Conservation (phyloP, 2,329 filamentous ascomycete species). For the Mycocentrospora acerina region DNA sequence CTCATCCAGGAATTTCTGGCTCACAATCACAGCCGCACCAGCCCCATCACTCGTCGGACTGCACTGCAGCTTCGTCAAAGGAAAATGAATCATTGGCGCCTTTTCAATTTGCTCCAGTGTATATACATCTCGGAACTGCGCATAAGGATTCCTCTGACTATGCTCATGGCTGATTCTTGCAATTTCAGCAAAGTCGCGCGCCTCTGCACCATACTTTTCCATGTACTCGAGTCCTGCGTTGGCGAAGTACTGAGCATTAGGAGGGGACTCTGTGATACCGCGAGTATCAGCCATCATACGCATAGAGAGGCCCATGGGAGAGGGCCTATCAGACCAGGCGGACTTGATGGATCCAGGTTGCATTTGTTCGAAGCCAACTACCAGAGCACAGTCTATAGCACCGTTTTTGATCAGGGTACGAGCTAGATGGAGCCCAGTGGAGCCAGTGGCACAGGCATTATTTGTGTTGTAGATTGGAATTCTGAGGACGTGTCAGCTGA, state of each 20-base stretch:
- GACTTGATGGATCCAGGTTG: constrained; percentile 78
- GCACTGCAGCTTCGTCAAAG: constrained; percentile 93
- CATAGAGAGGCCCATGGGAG: constrained; percentile 70
- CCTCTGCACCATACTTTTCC: constrained; percentile 84
- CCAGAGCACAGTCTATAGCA: constrained; percentile 81
- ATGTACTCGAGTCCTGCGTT: constrained; percentile 93
- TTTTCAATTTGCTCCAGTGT: constrained; percentile 77
- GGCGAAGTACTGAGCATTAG: constrained; percentile 89
- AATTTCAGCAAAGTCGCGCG: constrained; percentile 91
- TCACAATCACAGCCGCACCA: constrained; percentile 84
- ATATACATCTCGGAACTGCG: constrained; percentile 90
- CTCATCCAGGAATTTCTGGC: constrained; percentile 81
- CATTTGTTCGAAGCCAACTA: constrained; percentile 98
- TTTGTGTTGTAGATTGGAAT: constrained; percentile 98
- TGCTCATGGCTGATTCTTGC: constrained; percentile 88
- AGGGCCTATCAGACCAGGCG: constrained; percentile 79
- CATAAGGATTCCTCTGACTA: constrained; percentile 87
- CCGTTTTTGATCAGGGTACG: constrained; percentile 76
- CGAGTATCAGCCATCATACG: constrained; percentile 82
- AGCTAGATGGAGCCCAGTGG: constrained; percentile 80
- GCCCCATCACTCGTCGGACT: constrained; percentile 92
- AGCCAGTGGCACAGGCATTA: constrained; percentile 95
- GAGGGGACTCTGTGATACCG: constrained; percentile 76
- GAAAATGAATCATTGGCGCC: constrained; percentile 74
- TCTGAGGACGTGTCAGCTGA: constrained; percentile 33